A percentile compares a stretch with the other conserved stretches of the same genome.
Evolutionary conservation across 495 filamentous ascomycete genomes (phyloP).

Genomic region (Mytilinidion resinicola): DNA sequence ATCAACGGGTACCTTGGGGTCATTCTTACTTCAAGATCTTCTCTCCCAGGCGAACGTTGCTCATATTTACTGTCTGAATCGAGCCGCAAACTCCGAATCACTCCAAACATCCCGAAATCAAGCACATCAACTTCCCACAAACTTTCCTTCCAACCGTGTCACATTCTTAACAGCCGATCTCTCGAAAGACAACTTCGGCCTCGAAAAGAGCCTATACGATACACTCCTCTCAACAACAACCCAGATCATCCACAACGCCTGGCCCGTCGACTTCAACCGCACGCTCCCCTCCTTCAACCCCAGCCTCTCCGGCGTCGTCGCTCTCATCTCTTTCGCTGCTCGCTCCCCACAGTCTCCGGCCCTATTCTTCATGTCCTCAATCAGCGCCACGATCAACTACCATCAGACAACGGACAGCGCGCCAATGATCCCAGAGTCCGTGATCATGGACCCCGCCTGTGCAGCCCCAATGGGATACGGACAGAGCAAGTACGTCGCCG

Average conservation of each 20-base stretch:
- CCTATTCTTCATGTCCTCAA: conserved; percentile 1
- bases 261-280: conserved; percentile 13
- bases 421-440: background rate
- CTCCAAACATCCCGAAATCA: background rate
- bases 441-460: background rate
- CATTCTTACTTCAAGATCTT: conserved; percentile 27
- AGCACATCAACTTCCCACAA: background rate
- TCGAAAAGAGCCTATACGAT: background rate
- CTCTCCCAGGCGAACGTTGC: conserved; percentile 3
- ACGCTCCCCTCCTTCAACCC: conserved; percentile 8
- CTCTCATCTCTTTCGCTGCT: conserved; percentile 3
- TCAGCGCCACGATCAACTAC: background rate
- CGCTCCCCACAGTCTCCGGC: background rate
- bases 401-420: too few relatives aligned
- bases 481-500: conserved; percentile 6
- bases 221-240: background rate
- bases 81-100: background rate
- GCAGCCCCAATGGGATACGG: conserved; percentile 3
- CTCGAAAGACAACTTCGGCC: conserved; percentile 3
- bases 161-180: background rate
- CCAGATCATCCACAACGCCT: conserved; percentile 14
- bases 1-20: conserved; percentile 34
- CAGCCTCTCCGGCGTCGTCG: background rate
- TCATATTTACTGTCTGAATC: conserved; percentile 26
- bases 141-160: background rate